These are phyloP conservation scores for Talaromyces trachyspermus DNA, from an alignment of 495 filamentous ascomycete genomes.

Conservation along the genomic window DNA sequence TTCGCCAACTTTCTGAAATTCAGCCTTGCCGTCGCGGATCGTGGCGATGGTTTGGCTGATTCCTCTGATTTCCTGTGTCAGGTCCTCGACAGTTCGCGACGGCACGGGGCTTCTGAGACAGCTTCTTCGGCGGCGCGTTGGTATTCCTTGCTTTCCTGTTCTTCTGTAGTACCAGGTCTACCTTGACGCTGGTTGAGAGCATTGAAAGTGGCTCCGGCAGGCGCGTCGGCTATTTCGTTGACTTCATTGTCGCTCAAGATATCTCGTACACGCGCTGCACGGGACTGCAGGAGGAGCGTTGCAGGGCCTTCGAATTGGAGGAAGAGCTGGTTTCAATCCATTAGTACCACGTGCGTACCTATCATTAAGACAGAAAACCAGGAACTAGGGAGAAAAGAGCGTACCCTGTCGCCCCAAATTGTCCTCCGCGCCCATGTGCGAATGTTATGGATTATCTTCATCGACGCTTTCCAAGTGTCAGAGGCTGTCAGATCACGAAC, in stretches of 20 bases:
- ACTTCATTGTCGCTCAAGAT: constrained; percentile 66
- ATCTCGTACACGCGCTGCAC: constrained; percentile 67
- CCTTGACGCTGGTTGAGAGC: constrained; percentile 36
- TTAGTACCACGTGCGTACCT: neutral
- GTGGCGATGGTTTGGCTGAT: constrained; percentile 45
- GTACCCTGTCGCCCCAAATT: constrained; percentile 87
- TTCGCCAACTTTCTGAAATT: constrained; percentile 46
- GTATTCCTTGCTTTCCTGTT: constrained; percentile 9
- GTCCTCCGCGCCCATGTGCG: constrained; percentile 68
- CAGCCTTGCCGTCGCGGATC: constrained; percentile 62
- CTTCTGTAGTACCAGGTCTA: constrained; percentile 6
- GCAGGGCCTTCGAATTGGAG: constrained; percentile 80
- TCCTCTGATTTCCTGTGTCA: constrained; percentile 29
- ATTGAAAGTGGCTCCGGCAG: constrained; percentile 47
- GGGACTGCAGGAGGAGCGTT: constrained; percentile 78
- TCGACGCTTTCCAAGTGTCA: constrained; percentile 59
- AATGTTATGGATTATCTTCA: constrained; percentile 51
- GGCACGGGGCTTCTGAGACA: constrained; percentile 19
- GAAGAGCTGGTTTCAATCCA: constrained; percentile 53
- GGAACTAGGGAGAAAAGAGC: too few relatives aligned
- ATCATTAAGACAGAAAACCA: too few relatives aligned
- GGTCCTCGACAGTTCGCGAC: constrained; percentile 25
- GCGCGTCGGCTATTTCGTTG: constrained; percentile 75
- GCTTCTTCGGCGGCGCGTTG: constrained; percentile 17
- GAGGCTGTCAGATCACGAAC: constrained; percentile 61